These are phyloP conservation scores for Daldinia childiae DNA, from an alignment of 495 filamentous ascomycete genomes.

Conservation along the genomic window DNA sequence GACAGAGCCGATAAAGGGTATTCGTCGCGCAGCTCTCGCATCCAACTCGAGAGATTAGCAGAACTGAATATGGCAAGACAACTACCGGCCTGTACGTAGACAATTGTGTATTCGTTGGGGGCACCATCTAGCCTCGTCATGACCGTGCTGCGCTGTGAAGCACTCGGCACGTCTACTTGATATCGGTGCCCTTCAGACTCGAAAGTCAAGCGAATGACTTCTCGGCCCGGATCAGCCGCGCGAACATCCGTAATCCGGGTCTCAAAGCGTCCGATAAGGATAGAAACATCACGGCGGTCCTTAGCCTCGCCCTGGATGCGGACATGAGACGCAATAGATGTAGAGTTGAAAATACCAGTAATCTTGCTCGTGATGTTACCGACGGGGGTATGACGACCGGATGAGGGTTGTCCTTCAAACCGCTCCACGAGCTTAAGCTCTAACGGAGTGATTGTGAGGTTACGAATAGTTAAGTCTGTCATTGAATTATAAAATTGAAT, in stretches of 20 bases:
- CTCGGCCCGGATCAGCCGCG: slow-evolving; percentile 48
- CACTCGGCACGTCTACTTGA: slow-evolving; percentile 50
- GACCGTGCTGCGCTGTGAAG: slow-evolving; percentile 48
- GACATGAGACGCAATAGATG: slow-evolving; percentile 38
- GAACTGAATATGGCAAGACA: slow-evolving; percentile 82
- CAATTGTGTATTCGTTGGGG: slow-evolving; percentile 68
- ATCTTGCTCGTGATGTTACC: slow-evolving; percentile 63
- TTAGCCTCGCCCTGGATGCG: slow-evolving; percentile 36
- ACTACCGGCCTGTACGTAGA: slow-evolving; percentile 71
- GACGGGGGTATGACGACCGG: slow-evolving; percentile 49
- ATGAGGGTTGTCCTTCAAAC: slow-evolving; percentile 61
- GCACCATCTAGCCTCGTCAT: slow-evolving; percentile 45
- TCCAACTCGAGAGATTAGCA: slow-evolving; percentile 79
- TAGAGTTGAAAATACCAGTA: slow-evolving; percentile 53
- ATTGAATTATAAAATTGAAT: slow-evolving; percentile 29
- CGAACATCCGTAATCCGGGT: slow-evolving; percentile 47
- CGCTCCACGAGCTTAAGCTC: slow-evolving; percentile 79
- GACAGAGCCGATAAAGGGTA: slow-evolving; percentile 80
- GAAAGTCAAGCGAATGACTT: slow-evolving; percentile 59
- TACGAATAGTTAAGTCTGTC: slow-evolving; percentile 78
- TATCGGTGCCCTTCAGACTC: slow-evolving; percentile 52
- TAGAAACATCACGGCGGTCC: slow-evolving; percentile 48
- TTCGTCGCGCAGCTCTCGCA: slow-evolving; percentile 73
- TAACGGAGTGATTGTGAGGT: slow-evolving; percentile 79
- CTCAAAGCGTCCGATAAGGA: slow-evolving; percentile 52